Conservation (phyloP, 2,329 filamentous ascomycete species). For the Arthrobotrys iridis region DNA sequence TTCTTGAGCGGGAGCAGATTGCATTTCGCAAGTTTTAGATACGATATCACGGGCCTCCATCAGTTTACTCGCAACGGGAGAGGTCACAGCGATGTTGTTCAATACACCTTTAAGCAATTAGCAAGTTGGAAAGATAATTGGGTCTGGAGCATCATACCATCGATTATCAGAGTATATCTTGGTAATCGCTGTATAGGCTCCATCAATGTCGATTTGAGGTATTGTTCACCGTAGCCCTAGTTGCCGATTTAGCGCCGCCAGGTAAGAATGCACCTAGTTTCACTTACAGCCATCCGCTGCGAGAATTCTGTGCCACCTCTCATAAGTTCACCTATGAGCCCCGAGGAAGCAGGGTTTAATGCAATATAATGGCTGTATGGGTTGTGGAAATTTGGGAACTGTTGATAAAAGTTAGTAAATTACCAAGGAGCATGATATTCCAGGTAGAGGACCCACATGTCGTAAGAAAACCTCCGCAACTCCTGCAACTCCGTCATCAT, state of each 20-base stretch:
- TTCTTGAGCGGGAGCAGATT: slow-evolving; percentile 76
- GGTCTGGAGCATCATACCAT: slow-evolving; percentile 64
- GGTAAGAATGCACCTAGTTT: neutral
- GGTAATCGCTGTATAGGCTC: slow-evolving; percentile 95
- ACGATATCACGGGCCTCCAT: slow-evolving; percentile 92
- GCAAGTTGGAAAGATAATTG: neutral
- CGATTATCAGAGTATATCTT: slow-evolving; percentile 93
- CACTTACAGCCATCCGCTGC: slow-evolving; percentile 69
- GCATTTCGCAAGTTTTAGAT: slow-evolving; percentile 94
- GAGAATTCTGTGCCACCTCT: slow-evolving; percentile 77
- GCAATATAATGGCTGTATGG: slow-evolving; percentile 91
- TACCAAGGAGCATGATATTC: neutral
- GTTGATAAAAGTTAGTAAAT: neutral
- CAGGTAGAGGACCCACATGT: slow-evolving; percentile 24
- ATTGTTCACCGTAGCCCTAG: slow-evolving; percentile 86
- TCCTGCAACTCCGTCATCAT: slow-evolving; percentile 69
- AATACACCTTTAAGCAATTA: slow-evolving; percentile 70
- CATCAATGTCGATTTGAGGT: slow-evolving; percentile 88
- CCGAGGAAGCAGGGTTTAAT: slow-evolving; percentile 49
- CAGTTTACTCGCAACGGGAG: slow-evolving; percentile 83
- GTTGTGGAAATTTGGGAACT: slow-evolving; percentile 88
- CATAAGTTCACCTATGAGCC: slow-evolving; percentile 41
- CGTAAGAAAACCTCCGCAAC: slow-evolving; percentile 57
- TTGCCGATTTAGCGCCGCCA: neutral
- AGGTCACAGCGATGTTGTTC: slow-evolving; percentile 81